Evolutionary conservation across 257 asterid genomes (phyloP).

Genomic region (Gynochthodes officinalis): DNA sequence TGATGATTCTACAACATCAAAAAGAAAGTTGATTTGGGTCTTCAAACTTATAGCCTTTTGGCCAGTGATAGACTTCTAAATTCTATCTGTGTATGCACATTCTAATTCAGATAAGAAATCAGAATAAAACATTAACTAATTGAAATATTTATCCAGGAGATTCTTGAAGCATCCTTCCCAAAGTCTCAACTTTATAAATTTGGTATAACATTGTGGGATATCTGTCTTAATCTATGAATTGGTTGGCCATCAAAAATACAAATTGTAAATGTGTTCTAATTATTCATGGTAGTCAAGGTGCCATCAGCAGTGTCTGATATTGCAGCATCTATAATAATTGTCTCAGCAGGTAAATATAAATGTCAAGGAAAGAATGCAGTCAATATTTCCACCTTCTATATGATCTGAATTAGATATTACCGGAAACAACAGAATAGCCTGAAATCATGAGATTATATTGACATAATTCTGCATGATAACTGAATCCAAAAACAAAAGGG

Average conservation of each 20-base stretch:
- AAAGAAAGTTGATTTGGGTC: not conserved
- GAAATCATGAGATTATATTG: not conserved
- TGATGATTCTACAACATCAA: not conserved
- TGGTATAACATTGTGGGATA: not conserved
- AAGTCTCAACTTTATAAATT: not conserved
- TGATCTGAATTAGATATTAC: too few species aligned
- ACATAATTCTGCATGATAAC: not conserved
- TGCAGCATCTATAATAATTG: not conserved
- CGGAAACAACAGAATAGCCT: too few species aligned
- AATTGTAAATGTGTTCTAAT: not conserved
- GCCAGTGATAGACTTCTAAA: too few species aligned
- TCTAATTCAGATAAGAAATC: too few species aligned
- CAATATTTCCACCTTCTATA: not conserved
- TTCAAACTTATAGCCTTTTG: not conserved
- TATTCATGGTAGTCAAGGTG: not conserved
- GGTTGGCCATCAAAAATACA: not conserved
- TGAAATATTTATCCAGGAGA: not conserved
- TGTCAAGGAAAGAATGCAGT: too few species aligned
- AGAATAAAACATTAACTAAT: too few species aligned
- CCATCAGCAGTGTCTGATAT: too few species aligned
- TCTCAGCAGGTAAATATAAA: not conserved
- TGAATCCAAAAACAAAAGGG: not conserved
- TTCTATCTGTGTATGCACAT: too few species aligned
- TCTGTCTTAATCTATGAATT: not conserved
- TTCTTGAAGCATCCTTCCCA: not conserved